Evolutionary conservation across 176 grass and related monocot genomes (phyloP).

Genomic region (Oryza punctata): DNA sequence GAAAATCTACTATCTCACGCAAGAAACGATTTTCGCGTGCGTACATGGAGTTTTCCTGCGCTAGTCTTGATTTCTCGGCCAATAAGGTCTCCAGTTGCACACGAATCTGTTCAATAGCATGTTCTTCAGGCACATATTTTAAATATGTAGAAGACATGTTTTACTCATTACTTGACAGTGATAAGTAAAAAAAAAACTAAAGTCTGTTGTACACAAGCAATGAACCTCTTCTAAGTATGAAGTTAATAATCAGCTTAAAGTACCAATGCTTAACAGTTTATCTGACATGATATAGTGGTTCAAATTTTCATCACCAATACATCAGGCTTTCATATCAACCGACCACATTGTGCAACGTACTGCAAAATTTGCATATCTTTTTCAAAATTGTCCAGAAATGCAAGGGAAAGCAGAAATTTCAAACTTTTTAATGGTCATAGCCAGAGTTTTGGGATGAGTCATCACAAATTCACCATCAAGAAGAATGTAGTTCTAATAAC

Average conservation of each 20-base stretch:
- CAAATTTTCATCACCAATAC: not conserved
- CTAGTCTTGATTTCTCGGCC: conserved; percentile 64
- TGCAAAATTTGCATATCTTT: too few relatives aligned
- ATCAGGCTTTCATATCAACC: conserved; percentile 11
- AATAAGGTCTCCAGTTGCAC: conserved; percentile 65
- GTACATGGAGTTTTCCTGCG: conserved; percentile 63
- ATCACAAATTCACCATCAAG: not conserved
- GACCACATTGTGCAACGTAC: not conserved
- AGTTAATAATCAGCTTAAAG: not conserved
- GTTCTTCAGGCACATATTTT: not conserved
- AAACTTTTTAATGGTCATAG: not conserved
- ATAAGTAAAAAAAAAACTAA: not conserved
- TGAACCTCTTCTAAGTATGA: conserved; percentile 7
- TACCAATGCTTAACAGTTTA: not conserved
- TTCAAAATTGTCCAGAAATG: not conserved
- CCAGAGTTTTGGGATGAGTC: not conserved
- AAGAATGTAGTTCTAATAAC: not conserved
- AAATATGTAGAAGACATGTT: not conserved
- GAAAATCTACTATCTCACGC: conserved; percentile 69
- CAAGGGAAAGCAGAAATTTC: not conserved
- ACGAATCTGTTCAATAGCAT: conserved; percentile 45
- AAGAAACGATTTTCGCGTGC: conserved; percentile 66
- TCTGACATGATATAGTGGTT: not conserved
- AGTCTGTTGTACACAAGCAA: not conserved
- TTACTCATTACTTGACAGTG: not conserved